Percentiles rank a stretch among this genome's conserved stretches.
Evolutionary conservation across 768 basidiomycete genomes (phyloP).

Genomic region (Hypholoma sublateritium): DNA sequence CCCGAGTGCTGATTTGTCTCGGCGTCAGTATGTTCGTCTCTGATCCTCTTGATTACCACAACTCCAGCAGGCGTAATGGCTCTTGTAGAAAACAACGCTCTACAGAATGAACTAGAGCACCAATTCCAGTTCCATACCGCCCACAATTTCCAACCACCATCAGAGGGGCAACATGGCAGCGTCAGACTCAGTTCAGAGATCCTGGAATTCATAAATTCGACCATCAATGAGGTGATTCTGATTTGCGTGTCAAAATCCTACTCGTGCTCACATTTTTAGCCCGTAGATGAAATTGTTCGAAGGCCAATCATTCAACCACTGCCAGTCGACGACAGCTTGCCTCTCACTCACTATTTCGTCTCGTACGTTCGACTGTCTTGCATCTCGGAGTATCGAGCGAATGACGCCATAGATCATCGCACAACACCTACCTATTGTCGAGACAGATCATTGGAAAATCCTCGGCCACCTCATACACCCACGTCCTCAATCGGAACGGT

Average conservation of each 20-base stretch:
- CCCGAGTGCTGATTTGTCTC: too few relatives aligned
- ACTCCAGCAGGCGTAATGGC: not conserved
- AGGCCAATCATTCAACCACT: constrained; percentile 35
- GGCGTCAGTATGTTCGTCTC: not conserved
- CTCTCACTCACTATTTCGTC: constrained; percentile 56
- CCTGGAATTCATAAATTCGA: constrained; percentile 28
- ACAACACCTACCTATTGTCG: constrained; percentile 65
- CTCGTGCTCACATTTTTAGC: constrained; percentile 19
- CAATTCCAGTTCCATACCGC: constrained; percentile 32
- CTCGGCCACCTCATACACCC: constrained; percentile 52
- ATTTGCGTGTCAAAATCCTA: not conserved
- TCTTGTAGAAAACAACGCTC: not conserved
- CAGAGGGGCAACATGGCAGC: constrained; percentile 10
- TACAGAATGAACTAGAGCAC: constrained; percentile 5
- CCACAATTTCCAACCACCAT: constrained; percentile 28
- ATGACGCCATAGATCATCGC: constrained; percentile 46
- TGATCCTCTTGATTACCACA: not conserved
- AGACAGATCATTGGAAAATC: constrained; percentile 56
- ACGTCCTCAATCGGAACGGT: constrained; percentile 49
- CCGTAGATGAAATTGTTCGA: constrained; percentile 32
- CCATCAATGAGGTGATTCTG: constrained; percentile 28
- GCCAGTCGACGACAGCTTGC: constrained; percentile 41
- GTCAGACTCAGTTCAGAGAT: constrained; percentile 39
- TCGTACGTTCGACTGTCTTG: constrained; percentile 37
- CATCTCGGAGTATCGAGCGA: constrained; percentile 1